phyloP scores from a whole-genome alignment of 495 filamentous ascomycete genomes.

The Tirmania nivea region DNA sequence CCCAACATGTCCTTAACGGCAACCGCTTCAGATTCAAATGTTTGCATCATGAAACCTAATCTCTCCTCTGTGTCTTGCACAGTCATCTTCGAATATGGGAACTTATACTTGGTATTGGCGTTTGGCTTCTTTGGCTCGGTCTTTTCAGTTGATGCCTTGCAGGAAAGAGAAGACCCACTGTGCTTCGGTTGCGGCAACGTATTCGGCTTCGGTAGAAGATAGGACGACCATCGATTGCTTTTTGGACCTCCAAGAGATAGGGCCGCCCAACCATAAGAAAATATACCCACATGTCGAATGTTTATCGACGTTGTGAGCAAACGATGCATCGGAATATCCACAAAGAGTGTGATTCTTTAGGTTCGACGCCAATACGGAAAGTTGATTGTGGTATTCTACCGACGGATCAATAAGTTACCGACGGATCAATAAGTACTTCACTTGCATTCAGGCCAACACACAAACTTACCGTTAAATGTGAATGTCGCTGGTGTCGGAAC shows the following conservation, averaged over 20 bases:
- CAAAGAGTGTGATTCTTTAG: no score
- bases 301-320: not conserved
- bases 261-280: not conserved
- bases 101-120: conserved; percentile 1
- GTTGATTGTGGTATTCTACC: not conserved
- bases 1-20: not conserved
- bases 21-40: not conserved
- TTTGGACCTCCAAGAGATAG: not conserved
- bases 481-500: no score
- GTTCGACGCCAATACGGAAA: no score
- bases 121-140: not conserved
- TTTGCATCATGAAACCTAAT: conserved; percentile 4
- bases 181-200: not conserved
- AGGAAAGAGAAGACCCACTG: no score
- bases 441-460: no score
- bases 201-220: conserved; percentile 5
- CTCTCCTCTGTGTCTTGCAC: conserved; percentile 1
- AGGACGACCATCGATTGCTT: conserved; percentile 1
- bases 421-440: no score
- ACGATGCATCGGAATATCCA: no score
- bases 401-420: not conserved
- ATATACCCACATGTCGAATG: conserved; percentile 1
- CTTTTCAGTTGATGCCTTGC: not conserved
- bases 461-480: no score
- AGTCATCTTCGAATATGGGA: conserved; percentile 1